phyloP scores from a whole-genome alignment of 148 eudicot species.

The Chenopodium quinoa region DNA sequence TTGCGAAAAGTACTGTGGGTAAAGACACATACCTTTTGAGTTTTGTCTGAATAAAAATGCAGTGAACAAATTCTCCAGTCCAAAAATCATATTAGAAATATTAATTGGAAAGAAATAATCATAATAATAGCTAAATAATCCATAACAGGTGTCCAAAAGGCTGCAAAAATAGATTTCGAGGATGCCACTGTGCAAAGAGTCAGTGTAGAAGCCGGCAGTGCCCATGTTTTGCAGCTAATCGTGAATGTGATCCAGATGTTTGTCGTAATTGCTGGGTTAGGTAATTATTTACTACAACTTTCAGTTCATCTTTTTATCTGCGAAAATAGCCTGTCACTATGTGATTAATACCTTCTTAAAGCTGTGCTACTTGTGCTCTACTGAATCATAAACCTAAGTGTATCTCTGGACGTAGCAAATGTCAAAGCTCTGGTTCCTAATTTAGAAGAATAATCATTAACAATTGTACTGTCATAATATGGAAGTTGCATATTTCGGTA shows the following conservation, averaged over 20 bases:
- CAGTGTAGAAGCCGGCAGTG: conserved; percentile 97
- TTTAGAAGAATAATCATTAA: not conserved
- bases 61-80: not conserved
- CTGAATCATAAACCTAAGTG: not conserved
- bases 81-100: not conserved
- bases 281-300: conserved; percentile 37
- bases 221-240: conserved; percentile 94
- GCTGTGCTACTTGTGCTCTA: not conserved
- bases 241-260: conserved; percentile 99
- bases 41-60: not conserved
- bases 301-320: not conserved
- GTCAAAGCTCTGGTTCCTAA: not conserved
- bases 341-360: not conserved
- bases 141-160: conserved; percentile 74
- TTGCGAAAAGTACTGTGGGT: conserved; percentile 98
- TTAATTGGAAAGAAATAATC: not conserved
- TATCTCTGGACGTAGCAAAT: not conserved
- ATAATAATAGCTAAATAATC: not conserved
- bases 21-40: conserved; percentile 20
- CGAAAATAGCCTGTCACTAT: not conserved
- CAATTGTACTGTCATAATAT: not conserved
- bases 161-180: conserved; percentile 90
- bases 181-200: conserved; percentile 98
- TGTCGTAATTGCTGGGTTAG: conserved; percentile 98
- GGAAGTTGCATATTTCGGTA: not conserved